These are phyloP conservation scores for Nannochloropsis gaditana DNA, from an alignment of 108 stramenopile species.

Conservation along the genomic window DNA sequence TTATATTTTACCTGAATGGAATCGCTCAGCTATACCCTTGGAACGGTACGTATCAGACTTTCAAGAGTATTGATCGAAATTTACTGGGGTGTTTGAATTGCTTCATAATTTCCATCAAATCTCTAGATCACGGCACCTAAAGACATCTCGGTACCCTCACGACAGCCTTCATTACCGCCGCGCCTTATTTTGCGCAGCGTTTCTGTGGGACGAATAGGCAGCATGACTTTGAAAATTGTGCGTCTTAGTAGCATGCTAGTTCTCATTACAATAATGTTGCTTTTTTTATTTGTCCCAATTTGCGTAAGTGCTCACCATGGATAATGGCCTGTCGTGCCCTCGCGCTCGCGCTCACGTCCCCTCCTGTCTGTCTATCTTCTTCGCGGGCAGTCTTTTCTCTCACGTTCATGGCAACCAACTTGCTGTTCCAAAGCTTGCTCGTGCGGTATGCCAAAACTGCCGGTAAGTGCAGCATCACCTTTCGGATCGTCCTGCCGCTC, in stretches of 20 bases:
- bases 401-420: neutral
- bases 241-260: conserved; percentile 27
- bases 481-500: conserved; percentile 24
- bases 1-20: neutral
- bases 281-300: neutral
- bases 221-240: conserved; percentile 50
- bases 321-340: conserved; percentile 24
- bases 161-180: conserved; percentile 52
- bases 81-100: no score
- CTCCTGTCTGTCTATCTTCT: no score
- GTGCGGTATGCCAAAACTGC: neutral
- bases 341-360: neutral
- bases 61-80: neutral
- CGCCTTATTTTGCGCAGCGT: conserved; percentile 41
- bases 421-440: conserved; percentile 19
- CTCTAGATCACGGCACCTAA: no score
- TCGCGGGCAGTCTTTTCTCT: neutral
- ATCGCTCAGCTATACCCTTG: conserved; percentile 15
- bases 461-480: neutral
- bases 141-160: neutral
- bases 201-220: conserved; percentile 53
- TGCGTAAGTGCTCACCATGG: neutral
- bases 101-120: no score
- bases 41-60: conserved; percentile 23
- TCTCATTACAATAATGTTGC: neutral